A percentile compares a stretch with the other conserved stretches of the same genome.
phyloP scores from a whole-genome alignment of 2,329 filamentous ascomycete genomes.

The Aspergillus viridinutans region DNA sequence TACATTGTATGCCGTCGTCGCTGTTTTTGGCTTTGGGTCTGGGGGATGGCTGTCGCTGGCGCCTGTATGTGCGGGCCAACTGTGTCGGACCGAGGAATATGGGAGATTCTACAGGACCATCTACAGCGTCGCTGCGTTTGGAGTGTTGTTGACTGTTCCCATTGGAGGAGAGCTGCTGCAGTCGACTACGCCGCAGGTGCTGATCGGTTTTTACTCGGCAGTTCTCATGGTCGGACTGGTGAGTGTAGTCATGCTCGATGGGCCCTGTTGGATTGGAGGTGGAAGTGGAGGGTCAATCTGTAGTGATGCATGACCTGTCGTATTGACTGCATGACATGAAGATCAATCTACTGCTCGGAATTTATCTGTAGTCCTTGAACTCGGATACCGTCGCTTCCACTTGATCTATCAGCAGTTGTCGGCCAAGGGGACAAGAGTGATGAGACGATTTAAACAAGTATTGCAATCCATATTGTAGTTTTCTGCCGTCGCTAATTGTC shows the following conservation, averaged over 20 bases:
- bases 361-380: too few relatives aligned
- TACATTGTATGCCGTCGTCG: conserved; percentile 44
- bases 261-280: conserved; percentile 35
- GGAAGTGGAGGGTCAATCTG: conserved; percentile 36
- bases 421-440: too few relatives aligned
- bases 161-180: conserved; percentile 46
- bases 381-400: too few relatives aligned
- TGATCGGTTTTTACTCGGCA: conserved; percentile 46
- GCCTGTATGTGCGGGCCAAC: conserved; percentile 45
- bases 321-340: too few relatives aligned
- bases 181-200: conserved; percentile 40
- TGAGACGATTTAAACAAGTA: too few relatives aligned
- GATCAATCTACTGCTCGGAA: too few relatives aligned
- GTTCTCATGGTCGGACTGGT: conserved; percentile 35
- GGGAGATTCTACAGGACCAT: conserved; percentile 47
- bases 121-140: conserved; percentile 46
- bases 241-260: conserved; percentile 27
- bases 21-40: conserved; percentile 48
- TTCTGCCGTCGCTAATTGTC: too few relatives aligned
- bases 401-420: too few relatives aligned
- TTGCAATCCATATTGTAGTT: too few relatives aligned
- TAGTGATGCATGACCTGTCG: not conserved
- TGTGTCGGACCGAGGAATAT: conserved; percentile 46
- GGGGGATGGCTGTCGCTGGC: conserved; percentile 47
- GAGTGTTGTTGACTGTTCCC: conserved; percentile 44